These are phyloP conservation scores for Pythium aristosporum DNA, from an alignment of 352 stramenopile species.

Conservation along the genomic window DNA sequence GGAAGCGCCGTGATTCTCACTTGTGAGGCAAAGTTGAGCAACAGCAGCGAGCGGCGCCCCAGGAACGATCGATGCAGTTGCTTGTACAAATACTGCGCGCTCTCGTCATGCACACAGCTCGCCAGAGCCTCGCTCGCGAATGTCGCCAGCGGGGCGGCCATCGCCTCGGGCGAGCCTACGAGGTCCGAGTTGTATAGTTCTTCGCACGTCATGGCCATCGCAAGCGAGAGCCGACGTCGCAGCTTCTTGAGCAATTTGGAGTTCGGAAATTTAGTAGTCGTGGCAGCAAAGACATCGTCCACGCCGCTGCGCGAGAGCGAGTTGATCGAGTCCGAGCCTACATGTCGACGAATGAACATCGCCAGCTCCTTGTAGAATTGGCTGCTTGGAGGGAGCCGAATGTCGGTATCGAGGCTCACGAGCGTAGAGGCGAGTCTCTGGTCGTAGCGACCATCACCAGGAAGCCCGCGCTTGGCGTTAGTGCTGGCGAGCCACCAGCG, in stretches of 20 bases:
- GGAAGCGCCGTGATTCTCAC: constrained; percentile 17
- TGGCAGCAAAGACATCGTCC: neutral
- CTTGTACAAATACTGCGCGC: constrained; percentile 21
- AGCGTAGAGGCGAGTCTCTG: neutral
- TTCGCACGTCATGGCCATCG: constrained; percentile 2
- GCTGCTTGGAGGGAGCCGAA: neutral
- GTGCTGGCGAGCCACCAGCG: constrained; percentile 9
- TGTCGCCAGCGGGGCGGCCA: constrained; percentile 1
- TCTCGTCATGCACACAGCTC: constrained; percentile 5
- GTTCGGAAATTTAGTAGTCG: neutral
- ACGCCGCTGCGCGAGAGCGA: neutral
- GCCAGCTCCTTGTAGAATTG: neutral
- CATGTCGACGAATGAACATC: neutral
- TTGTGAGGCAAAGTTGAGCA: constrained; percentile 24
- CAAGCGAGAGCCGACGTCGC: neutral
- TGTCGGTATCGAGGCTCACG: neutral
- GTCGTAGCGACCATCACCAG: neutral
- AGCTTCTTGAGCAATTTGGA: constrained; percentile 4
- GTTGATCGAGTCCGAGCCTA: neutral
- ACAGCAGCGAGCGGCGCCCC: constrained; percentile 18
- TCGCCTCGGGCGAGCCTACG: constrained; percentile 17
- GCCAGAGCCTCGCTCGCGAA: constrained; percentile 5
- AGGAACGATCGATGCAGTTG: constrained; percentile 26
- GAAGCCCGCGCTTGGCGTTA: constrained; percentile 18
- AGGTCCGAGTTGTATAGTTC: constrained; percentile 6